Evolutionary conservation across 2,329 filamentous ascomycete species (phyloP).

Genomic region (Penicillium sp.): DNA sequence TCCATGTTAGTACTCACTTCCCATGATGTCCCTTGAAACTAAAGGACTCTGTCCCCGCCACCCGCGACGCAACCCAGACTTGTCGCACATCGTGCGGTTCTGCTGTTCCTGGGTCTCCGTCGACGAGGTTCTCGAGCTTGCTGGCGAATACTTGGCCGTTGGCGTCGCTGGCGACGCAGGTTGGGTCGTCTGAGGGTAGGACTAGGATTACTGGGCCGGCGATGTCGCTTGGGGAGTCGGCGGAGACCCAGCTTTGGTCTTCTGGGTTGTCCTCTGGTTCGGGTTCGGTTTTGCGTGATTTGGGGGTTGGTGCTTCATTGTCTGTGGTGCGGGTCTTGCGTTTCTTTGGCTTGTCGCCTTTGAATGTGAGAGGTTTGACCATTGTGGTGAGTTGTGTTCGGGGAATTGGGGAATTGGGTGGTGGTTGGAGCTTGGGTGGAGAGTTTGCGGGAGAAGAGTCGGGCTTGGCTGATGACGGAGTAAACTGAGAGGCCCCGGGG

Average conservation of each 20-base stretch:
- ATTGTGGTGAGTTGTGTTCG: slow-evolving; percentile 21
- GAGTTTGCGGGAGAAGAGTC: slow-evolving; percentile 2
- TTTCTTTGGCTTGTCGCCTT: slow-evolving; percentile 95
- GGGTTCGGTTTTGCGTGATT: slow-evolving; percentile 27
- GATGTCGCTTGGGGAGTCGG: slow-evolving; percentile 71
- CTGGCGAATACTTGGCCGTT: slow-evolving; percentile 83
- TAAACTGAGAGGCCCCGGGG: too few relatives aligned
- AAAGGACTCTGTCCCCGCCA: slow-evolving; percentile 76
- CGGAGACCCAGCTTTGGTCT: slow-evolving; percentile 90
- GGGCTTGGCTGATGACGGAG: background rate
- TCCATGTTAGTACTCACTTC: slow-evolving; percentile 51
- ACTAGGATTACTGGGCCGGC: slow-evolving; percentile 80
- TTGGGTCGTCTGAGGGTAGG: slow-evolving; percentile 70
- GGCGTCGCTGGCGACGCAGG: slow-evolving; percentile 80
- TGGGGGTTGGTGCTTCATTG: slow-evolving; percentile 30
- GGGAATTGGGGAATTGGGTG: background rate
- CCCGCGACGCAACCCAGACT: slow-evolving; percentile 86
- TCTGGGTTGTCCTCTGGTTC: slow-evolving; percentile 45
- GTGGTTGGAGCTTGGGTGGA: slow-evolving; percentile 5
- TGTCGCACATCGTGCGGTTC: slow-evolving; percentile 95
- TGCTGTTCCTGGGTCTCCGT: slow-evolving; percentile 75
- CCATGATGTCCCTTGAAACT: slow-evolving; percentile 91
- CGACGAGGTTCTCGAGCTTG: slow-evolving; percentile 81
- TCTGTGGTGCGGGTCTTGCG: slow-evolving; percentile 68
- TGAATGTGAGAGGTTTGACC: slow-evolving; percentile 86